Evolutionary conservation across 1,284 basidiomycete genomes (phyloP).

Genomic region (Cryptococcus sp.): DNA sequence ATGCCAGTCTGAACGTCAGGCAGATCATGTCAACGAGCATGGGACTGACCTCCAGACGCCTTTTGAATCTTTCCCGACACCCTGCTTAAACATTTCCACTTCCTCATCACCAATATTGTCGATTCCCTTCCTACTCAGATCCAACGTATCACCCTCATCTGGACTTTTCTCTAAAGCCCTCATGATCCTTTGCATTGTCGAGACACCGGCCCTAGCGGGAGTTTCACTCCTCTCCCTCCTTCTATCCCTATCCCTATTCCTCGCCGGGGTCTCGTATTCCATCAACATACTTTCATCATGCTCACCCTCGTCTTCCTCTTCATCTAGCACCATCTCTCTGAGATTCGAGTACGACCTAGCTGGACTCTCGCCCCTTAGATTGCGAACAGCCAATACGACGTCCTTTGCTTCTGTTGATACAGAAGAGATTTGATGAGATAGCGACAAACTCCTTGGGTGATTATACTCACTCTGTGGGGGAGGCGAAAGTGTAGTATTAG

Average conservation of each 20-base stretch:
- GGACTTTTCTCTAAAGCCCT: conserved; percentile 64
- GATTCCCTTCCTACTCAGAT: conserved; percentile 71
- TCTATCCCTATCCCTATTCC: not conserved
- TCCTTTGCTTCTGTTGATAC: not conserved
- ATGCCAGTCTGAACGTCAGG: conserved; percentile 61
- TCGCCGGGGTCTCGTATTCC: too few species aligned
- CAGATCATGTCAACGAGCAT: not conserved
- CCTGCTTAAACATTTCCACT: conserved; percentile 61
- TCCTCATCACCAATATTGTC: conserved; percentile 69
- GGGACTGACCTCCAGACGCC: conserved; percentile 63
- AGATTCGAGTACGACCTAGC: not conserved
- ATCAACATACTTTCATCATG: too few species aligned
- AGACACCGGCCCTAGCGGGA: not conserved
- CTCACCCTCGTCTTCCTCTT: not conserved
- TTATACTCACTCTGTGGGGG: not conserved
- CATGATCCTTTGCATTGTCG: conserved; percentile 48
- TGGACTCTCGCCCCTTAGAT: conserved; percentile 5
- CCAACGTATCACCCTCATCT: conserved; percentile 74
- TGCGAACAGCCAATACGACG: conserved; percentile 12
- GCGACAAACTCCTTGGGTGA: not conserved
- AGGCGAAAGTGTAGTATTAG: conserved; percentile 7
- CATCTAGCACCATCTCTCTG: not conserved
- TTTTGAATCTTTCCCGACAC: conserved; percentile 56
- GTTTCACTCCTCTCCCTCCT: not conserved
- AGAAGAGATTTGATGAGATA: not conserved